Evolutionary conservation across 2,329 filamentous ascomycete genomes (phyloP), one percentile per base, ranked within the genome.

Genomic region (Trichoderma harzianum): DNA sequence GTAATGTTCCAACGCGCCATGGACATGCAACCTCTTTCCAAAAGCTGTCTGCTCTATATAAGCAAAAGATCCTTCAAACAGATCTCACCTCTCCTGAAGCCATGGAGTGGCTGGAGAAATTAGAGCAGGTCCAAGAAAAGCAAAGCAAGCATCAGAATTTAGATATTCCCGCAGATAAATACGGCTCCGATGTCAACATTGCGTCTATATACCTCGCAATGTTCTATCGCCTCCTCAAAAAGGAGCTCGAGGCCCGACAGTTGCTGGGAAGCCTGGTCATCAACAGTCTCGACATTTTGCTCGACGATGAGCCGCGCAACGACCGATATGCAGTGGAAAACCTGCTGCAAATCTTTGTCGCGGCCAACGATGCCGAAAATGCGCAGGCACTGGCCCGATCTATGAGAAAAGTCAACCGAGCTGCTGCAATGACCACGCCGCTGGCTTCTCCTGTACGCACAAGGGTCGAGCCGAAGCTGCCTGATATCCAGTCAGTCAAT

Each of bases 281-380:
- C 16, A 82, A 83, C 28, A 82, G 80, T 53, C 76, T 84, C 14
- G 78, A 78, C 2, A 80, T 83, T 6, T 73, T 84, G 1, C 80
- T 81, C 0, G 83, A 84, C 36, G 79, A 81, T 10, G 83, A 84
- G 71, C 81, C 80, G 3, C 77, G 80, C 18, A 84, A 84, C 60
- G 83, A 84, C 72, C 79, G 80, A 36, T 84, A 80, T 39, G 82
- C 82, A 6, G 76, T 84, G 2, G 82, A 83, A 69, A 84, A 84
- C 65, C 78, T 84, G 14, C 77, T 83, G 0, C 79, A 79, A 1
- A 79, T 81, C 2, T 78, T 84, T 65, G 78, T 83, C 53, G 83
- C 83, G 0, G 79, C 80, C 7, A 77, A 79, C 24, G 82, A 84
- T 63, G 74, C 78, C 5, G 75, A 76, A 1, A 81, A 83, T 26